Evolutionary conservation across 352 stramenopile genomes (phyloP).

Genomic region (Phytophthora pini): DNA sequence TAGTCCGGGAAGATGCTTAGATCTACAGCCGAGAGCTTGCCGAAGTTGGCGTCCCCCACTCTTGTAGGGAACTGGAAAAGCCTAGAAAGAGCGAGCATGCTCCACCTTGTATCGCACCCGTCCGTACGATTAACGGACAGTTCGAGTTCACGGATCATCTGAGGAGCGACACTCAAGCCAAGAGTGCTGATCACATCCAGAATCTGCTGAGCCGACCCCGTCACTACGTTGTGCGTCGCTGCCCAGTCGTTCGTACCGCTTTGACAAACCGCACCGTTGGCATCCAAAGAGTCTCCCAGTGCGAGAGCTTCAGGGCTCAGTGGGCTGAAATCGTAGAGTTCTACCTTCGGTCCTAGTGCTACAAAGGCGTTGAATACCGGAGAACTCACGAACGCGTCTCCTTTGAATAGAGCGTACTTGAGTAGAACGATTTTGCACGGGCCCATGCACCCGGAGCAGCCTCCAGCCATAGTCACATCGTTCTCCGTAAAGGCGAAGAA

Average conservation of each 20-base stretch:
- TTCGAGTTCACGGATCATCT: conserved; percentile 20
- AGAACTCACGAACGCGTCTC: conserved; percentile 12
- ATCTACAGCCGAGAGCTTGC: conserved; percentile 24
- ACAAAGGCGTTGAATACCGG: conserved; percentile 23
- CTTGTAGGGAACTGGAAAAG: conserved; percentile 21
- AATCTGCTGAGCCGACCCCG: conserved; percentile 13
- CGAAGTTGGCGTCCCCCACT: conserved; percentile 7
- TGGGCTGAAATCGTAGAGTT: conserved; percentile 16
- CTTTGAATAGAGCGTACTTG: conserved; percentile 27
- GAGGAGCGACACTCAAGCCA: conserved; percentile 16
- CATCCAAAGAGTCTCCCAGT: conserved; percentile 14
- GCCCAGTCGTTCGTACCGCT: conserved; percentile 30
- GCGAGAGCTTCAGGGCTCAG: conserved; percentile 9
- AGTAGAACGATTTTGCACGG: conserved; percentile 25
- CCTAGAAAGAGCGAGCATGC: conserved; percentile 11
- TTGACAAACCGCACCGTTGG: conserved; percentile 22
- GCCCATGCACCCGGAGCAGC: conserved; percentile 15
- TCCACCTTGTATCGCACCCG: conserved; percentile 18
- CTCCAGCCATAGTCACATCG: conserved; percentile 15
- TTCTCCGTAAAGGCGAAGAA: conserved; percentile 25
- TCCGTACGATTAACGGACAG: conserved; percentile 3
- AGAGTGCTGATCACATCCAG: conserved; percentile 13
- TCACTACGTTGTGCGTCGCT: conserved; percentile 12
- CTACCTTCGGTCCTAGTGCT: background rate
- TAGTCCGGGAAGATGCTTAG: conserved; percentile 29